Evolutionary conservation across 805 yeast species (phyloP).

Genomic region (Candida koratica): DNA sequence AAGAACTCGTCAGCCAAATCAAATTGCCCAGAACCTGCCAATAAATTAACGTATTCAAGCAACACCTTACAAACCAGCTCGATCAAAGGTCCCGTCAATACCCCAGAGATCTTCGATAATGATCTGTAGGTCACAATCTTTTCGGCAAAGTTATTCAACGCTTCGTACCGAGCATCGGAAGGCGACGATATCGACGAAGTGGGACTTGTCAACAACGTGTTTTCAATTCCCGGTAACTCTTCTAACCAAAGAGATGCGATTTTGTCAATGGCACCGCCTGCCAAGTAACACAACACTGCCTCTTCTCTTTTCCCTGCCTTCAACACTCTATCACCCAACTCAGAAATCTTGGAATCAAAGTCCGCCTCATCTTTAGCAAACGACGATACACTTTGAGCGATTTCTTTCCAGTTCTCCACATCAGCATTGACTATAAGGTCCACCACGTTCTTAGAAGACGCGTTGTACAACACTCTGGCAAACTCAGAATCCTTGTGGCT

Average conservation of each 20-base stretch:
- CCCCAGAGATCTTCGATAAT: slow-evolving; percentile 35
- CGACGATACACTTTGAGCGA: slow-evolving; percentile 65
- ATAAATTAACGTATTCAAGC: slow-evolving; percentile 75
- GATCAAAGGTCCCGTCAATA: slow-evolving; percentile 40
- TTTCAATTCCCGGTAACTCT: slow-evolving; percentile 51
- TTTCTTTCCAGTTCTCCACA: slow-evolving; percentile 76
- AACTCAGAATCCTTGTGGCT: slow-evolving; percentile 52
- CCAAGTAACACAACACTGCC: slow-evolving; percentile 74
- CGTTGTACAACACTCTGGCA: slow-evolving; percentile 70
- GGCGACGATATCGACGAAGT: slow-evolving; percentile 48
- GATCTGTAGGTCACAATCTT: slow-evolving; percentile 75
- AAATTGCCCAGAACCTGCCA: slow-evolving; percentile 79
- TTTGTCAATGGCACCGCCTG: slow-evolving; percentile 77
- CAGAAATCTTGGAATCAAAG: slow-evolving; percentile 53
- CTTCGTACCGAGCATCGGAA: slow-evolving; percentile 78
- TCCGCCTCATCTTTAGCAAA: slow-evolving; percentile 45
- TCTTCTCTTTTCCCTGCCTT: slow-evolving; percentile 49
- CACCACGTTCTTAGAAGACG: slow-evolving; percentile 48
- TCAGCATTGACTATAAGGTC: slow-evolving; percentile 80
- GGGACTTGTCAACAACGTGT: slow-evolving; percentile 43
- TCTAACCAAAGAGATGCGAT: slow-evolving; percentile 79
- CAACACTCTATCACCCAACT: slow-evolving; percentile 75
- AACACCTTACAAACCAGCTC: slow-evolving; percentile 56
- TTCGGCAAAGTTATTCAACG: slow-evolving; percentile 77
- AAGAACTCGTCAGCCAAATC: slow-evolving; percentile 74